Conservation (phyloP, 331 rosid species). For the Rhamnella rubrinervis region DNA sequence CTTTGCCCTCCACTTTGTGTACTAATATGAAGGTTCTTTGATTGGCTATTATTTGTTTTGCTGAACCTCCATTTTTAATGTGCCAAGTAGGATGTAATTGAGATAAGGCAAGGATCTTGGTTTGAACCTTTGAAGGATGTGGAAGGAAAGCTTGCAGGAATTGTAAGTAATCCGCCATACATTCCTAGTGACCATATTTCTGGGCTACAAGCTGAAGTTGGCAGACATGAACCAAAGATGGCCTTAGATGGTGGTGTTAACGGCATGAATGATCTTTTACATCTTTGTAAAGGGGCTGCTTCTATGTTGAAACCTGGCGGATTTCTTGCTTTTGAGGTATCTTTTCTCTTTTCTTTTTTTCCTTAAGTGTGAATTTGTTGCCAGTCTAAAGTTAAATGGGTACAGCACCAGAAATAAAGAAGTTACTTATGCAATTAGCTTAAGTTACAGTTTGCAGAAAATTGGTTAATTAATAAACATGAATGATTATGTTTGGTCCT, state of each 20-base stretch:
- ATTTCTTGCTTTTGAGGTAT: constrained; percentile 86
- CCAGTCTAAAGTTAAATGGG: background rate
- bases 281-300: constrained; percentile 79
- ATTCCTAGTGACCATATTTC: constrained; percentile 69
- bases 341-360: background rate
- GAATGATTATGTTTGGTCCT: too few relatives aligned
- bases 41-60: background rate
- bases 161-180: constrained; percentile 90
- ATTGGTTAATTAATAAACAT: background rate
- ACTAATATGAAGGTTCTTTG: constrained; percentile 1
- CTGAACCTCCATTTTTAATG: constrained; percentile 21
- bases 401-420: too few relatives aligned
- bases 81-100: constrained; percentile 55
- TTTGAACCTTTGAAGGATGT: constrained; percentile 67
- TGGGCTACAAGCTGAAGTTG: constrained; percentile 85
- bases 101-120: constrained; percentile 82
- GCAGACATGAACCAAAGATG: constrained; percentile 68
- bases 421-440: background rate
- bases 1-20: background rate
- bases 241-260: constrained; percentile 76
- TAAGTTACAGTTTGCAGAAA: background rate
- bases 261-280: constrained; percentile 69
- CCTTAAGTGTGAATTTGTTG: background rate
- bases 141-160: constrained; percentile 66
- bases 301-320: constrained; percentile 74